Evolutionary conservation across 1,284 basidiomycete species (phyloP), one percentile per base, ranked within the genome.

Genomic region (Apiotrichum mycotoxinovorans): DNA sequence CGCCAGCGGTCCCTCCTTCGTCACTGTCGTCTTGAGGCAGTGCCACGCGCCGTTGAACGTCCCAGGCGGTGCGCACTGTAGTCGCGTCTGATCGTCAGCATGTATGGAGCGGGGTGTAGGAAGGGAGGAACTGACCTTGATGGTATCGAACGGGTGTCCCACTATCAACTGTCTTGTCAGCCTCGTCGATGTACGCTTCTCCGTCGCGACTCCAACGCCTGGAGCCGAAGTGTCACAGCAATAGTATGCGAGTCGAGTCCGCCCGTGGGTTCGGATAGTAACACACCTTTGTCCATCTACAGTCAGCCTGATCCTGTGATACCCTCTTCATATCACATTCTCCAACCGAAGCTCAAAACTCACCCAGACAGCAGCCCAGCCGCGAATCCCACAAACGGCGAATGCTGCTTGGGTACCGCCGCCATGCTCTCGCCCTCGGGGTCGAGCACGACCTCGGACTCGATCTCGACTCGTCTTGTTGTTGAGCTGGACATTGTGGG

Each of bases 71-170:
- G 72, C 62, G 52, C 74, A 75, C 70, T 78, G 77, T 51, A 77
- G 30, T 30, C 30, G 30, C 7, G 30, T 30, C 66, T 70, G 46
- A 12, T 17, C 11, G 33, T 41, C 49, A 41, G 53, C 42, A 10
- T 14, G 23, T 18, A 9, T 12, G 26, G 18, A 18, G 35, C n/a
- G n/a, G n/a, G n/a, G n/a, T n/a, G n/a, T n/a, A 27, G 46, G 26
- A 15, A 30, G 33, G 41, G 9, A 25, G 15, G 67, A 62, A 65
- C 73, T 51, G 20, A 71, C 73, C 68, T 75, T 75, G 58, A 74
- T 67, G 2, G 73, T 74, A 56, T 75, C 73, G 49, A 75, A 75
- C 4, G 75, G 75, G 58, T 76, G 75, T 8, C 73, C 74, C n/a
- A 67, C 63, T 14, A 62, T 54, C 54, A 72, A 53, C 52, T 56